Base-by-base conservation (phyloP, 2,329 filamentous ascomycete species). In the Pseudogymnoascus sp. region DNA sequence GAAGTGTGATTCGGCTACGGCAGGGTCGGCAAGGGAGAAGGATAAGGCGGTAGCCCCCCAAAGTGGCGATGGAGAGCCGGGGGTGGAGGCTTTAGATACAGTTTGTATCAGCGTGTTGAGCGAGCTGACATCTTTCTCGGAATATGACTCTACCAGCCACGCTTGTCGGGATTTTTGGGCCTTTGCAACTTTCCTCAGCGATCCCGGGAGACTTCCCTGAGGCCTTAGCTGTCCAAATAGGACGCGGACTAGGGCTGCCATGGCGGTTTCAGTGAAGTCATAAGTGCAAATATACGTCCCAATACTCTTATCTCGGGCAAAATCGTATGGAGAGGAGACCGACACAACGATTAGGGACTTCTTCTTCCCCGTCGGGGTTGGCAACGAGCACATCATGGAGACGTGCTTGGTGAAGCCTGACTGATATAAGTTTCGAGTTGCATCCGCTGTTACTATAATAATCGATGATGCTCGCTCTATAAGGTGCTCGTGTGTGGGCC, bases 331-430 rank as follows among this genome's bases (percentile, higher is more conserved):
- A 0, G 92, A 97, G 74, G 91, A 96, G 66, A 96, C 92, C 0
- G 93, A 89, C 6, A 97, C 88, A 3, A 97, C 93, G 22, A 97
- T 86, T 37, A 97, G 76, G 1, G 92, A 90, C 74, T 96, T 97
- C 72, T 94, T 90, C 70, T 91, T 89, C 1, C 89, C 89, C 12
- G 82, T 83, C 6, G 87, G 85, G 6, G 85, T 84, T 62, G 91
- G 81, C 83, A 91, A 88, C 20, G 89, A 90, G 75, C 92, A 97
- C 75, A 97, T 93, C 88, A 96, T 94, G 11, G 92, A 88, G 7
- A 97, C 90, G 66, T 97, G 93, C 72, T 97, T 97, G 1, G 93
- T 93, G 71, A 97, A 97, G 0, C 91, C 91, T 58, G 91, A 86
- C 72, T 97, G 93, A 70, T 97, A 97, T 12, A 96, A 77, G 70